Evolutionary conservation across 495 filamentous ascomycete genomes (phyloP), one percentile per base, ranked within the genome.

Genomic region (Umbilicaria muhlenbergii): DNA sequence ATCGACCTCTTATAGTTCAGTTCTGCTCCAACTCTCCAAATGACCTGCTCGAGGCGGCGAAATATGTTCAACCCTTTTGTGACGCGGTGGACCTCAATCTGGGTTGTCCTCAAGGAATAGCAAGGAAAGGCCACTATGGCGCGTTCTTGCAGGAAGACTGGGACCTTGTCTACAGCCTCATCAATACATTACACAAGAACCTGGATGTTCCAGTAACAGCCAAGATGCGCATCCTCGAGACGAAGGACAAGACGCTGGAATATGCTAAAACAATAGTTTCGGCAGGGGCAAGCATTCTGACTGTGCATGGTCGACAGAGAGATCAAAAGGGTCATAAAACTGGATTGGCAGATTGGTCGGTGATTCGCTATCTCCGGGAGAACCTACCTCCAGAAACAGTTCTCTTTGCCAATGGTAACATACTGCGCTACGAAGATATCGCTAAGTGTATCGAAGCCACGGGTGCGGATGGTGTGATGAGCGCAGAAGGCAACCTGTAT

Each of bases 251-350:
- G 42, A 94, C 86, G 0, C 62, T 99, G 36, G 79, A 78, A 43
- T 99, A 99, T 60, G 91, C 91, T 3, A 73, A 78, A 49, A 93
- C 83, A 63, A 82, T 96, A 11, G 62, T 99, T 13, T 73, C 72
- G 4, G 89, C 92, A 8, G 91, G 92, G 12, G 91, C 88, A 11
- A 94, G 82, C 56, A 83, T 95, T 31, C 71, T 96, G 39, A 87
- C 91, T 0, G 83, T 96, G 0, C 91, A 99, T 66, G 91, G 91
- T 13, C 70, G 91, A 32, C 71, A 71, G 43, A 68, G 92, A 48
- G 87, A 96, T 44, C 91, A 95, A 56, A 96, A 96, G 61, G 89
- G 92, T 2, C 91, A 99, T 55, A 78, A 89, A 52, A 99, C 92
- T 0, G 91, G 92, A 0, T 53, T 96, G 21, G 91, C 91, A 3